These are phyloP conservation scores for Naganishia vaughanmartiniae DNA, from an alignment of 768 basidiomycete species.

Conservation along the genomic window DNA sequence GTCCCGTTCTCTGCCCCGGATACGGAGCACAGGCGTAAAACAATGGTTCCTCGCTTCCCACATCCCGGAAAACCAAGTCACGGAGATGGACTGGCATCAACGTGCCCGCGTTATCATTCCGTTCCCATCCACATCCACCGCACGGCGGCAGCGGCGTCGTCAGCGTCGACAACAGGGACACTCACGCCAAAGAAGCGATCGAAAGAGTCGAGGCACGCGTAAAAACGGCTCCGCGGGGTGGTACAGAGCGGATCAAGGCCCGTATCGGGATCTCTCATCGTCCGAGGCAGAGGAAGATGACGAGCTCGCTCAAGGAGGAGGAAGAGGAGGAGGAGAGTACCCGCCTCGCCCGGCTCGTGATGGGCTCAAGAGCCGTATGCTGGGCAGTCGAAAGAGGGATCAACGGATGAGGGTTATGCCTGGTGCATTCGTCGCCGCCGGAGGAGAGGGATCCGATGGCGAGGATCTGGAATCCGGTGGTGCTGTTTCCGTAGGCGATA, in stretches of 20 bases:
- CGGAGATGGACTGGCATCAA: slow-evolving; percentile 51
- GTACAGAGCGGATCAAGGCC: too few relatives aligned
- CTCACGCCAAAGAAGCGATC: background rate
- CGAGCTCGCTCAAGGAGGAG: too few relatives aligned
- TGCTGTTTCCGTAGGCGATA: background rate
- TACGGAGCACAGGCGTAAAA: slow-evolving; percentile 40
- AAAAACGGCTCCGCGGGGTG: too few relatives aligned
- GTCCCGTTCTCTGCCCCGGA: background rate
- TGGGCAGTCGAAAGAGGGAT: background rate
- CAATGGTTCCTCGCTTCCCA: slow-evolving; percentile 45
- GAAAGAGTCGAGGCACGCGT: background rate
- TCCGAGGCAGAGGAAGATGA: background rate
- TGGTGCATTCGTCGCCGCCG: background rate
- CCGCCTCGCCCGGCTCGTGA: slow-evolving; percentile 7
- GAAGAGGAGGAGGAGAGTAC: slow-evolving; percentile 3
- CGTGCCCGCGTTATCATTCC: slow-evolving; percentile 40
- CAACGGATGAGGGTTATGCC: background rate
- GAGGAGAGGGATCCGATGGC: background rate
- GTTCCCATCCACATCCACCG: background rate
- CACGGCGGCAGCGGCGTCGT: background rate
- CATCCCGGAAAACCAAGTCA: slow-evolving; percentile 42
- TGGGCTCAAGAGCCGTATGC: too few relatives aligned
- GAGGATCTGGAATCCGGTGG: slow-evolving; percentile 20
- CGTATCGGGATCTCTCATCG: background rate
- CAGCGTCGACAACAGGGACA: background rate